These are phyloP conservation scores for Stipa capillata DNA, from an alignment of 176 grass and related monocot genomes.

Conservation along the genomic window DNA sequence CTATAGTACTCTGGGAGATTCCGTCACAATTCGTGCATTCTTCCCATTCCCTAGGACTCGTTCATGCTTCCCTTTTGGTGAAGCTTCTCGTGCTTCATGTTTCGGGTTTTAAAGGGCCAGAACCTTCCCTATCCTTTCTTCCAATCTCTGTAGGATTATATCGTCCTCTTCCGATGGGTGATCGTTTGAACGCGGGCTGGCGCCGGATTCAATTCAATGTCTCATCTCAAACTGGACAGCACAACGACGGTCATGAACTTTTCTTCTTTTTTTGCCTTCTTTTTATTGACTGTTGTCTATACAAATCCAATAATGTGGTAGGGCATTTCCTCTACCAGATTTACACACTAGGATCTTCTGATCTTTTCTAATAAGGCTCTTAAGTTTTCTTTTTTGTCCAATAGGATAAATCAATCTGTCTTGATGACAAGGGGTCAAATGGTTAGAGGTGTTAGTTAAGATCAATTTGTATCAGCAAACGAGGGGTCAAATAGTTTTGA, in stretches of 20 bases:
- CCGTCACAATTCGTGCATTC: too few species aligned
- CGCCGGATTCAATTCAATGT: too few species aligned
- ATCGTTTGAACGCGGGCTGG: too few species aligned
- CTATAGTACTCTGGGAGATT: too few species aligned
- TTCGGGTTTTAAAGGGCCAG: too few species aligned
- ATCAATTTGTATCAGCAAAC: background rate
- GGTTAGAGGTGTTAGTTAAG: conserved; percentile 18
- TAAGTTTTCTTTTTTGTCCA: background rate
- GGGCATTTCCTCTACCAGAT: conserved; percentile 1
- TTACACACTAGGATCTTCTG: background rate
- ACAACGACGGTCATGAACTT: background rate
- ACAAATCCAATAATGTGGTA: conserved; percentile 21
- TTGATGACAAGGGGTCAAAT: background rate
- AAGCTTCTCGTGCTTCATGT: too few species aligned
- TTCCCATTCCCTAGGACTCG: too few species aligned
- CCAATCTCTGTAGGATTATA: too few species aligned
- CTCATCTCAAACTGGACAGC: too few species aligned
- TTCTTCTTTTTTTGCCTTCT: background rate
- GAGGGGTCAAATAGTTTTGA: background rate
- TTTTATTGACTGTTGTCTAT: conserved; percentile 14
- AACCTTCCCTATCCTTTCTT: too few species aligned
- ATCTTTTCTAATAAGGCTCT: conserved; percentile 2
- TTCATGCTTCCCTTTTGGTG: too few species aligned
- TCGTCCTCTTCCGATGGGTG: too few species aligned
- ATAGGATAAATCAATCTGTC: background rate